Evolutionary conservation across 495 filamentous ascomycete genomes (phyloP).

Genomic region (Platismatia glauca): DNA sequence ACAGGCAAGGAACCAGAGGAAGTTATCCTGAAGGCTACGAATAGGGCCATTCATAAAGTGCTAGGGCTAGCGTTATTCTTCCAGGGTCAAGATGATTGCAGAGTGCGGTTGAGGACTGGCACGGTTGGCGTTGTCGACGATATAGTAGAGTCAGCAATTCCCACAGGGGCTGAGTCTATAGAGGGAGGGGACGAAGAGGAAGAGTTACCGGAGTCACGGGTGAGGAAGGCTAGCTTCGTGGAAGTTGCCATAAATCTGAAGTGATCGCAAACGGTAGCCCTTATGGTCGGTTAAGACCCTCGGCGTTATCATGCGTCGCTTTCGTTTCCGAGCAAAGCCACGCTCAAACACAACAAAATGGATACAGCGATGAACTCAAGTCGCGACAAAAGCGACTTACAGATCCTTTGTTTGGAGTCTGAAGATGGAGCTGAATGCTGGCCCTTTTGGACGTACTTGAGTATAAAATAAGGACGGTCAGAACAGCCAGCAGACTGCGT

Average conservation of each 20-base stretch:
- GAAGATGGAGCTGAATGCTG: not conserved
- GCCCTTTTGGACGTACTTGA: not conserved
- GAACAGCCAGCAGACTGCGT: not conserved
- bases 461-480: not conserved
- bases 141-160: conserved; percentile 41
- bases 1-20: conserved; percentile 38
- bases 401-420: not conserved
- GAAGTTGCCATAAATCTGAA: conserved; percentile 52
- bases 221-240: conserved; percentile 56
- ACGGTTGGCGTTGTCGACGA: conserved; percentile 65
- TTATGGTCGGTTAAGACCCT: not conserved
- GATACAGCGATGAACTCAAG: not conserved
- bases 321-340: not conserved
- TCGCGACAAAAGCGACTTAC: not conserved
- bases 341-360: not conserved
- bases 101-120: conserved; percentile 52
- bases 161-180: conserved; percentile 20
- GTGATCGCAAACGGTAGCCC: conserved; percentile 1
- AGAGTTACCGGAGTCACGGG: conserved; percentile 52
- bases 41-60: conserved; percentile 66
- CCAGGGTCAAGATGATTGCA: conserved; percentile 47
- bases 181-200: conserved; percentile 22
- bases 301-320: not conserved
- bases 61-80: conserved; percentile 56
- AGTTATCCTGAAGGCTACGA: conserved; percentile 69